Percentiles rank a stretch among this genome's conserved stretches.
Conservation (phyloP, 306 rosid genomes). For the Pueraria montana region DNA sequence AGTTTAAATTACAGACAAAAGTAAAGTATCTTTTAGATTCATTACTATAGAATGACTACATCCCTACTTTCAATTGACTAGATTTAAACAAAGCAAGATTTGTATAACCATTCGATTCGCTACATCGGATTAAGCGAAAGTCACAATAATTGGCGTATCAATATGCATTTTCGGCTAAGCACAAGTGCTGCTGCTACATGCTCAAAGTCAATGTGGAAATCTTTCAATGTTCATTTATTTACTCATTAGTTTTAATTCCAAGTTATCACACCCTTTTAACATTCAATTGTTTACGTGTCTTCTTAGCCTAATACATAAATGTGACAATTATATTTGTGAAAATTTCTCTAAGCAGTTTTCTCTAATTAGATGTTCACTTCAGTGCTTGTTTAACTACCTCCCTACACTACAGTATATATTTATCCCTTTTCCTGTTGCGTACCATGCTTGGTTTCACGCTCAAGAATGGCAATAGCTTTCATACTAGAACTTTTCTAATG, state of each 20-base stretch:
- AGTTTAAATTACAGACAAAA: conserved; percentile 35
- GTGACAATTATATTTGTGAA: conserved; percentile 13
- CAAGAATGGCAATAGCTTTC: conserved; percentile 33
- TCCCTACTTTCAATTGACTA: conserved; percentile 36
- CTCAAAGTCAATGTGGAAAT: conserved; percentile 45
- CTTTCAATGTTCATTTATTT: conserved; percentile 22
- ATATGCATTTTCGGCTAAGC: conserved; percentile 38
- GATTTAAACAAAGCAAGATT: conserved; percentile 35
- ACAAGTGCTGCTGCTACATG: conserved; percentile 26
- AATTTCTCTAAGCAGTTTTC: background rate
- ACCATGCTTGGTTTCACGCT: conserved; percentile 40
- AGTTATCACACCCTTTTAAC: background rate
- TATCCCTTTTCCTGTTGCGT: conserved; percentile 27
- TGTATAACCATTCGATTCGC: conserved; percentile 37
- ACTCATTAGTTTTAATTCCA: conserved; percentile 3
- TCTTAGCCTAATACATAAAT: background rate
- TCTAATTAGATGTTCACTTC: background rate
- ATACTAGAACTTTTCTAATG: conserved; percentile 43
- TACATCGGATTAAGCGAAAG: conserved; percentile 43
- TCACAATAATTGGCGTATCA: conserved; percentile 46
- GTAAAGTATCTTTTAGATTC: conserved; percentile 58
- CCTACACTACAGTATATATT: background rate
- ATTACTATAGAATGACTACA: conserved; percentile 21
- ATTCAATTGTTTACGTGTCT: background rate
- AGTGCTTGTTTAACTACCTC: background rate